Conservation (phyloP, 306 rosid species). For the Pyrus betulifolia region DNA sequence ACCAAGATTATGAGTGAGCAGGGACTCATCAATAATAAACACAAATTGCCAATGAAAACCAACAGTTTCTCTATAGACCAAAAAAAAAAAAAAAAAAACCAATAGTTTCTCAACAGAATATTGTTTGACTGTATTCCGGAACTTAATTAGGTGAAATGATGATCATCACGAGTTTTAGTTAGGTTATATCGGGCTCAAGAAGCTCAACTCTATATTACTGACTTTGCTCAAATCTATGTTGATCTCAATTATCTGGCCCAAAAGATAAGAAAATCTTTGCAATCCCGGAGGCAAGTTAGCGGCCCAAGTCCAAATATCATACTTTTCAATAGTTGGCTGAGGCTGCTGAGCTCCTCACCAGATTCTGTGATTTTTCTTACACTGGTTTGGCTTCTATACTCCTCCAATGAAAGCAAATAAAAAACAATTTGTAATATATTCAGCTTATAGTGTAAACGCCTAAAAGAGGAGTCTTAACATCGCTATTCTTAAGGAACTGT, state of each 20-base stretch:
- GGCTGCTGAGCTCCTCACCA: not conserved
- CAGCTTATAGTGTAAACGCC: too few relatives aligned
- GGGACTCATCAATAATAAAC: not conserved
- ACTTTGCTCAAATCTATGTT: not conserved
- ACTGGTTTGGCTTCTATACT: not conserved
- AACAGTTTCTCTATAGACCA: not conserved
- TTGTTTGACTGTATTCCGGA: not conserved
- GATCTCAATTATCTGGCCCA: not conserved
- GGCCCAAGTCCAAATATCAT: not conserved
- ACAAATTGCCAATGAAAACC: not conserved
- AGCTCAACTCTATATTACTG: not conserved
- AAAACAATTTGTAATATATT: too few relatives aligned
- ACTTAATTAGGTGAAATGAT: not conserved
- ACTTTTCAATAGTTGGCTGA: not conserved
- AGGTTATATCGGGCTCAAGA: not conserved
- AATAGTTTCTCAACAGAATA: not conserved
- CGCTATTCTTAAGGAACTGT: not conserved
- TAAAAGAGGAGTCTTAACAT: not conserved
- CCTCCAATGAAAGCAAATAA: not conserved
- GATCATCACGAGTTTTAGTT: not conserved
- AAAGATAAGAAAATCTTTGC: not conserved
- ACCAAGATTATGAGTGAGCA: too few relatives aligned
- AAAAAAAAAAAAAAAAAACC: too few relatives aligned
- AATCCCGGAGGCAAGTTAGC: not conserved
- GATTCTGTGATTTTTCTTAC: not conserved